Percentiles rank a stretch among this genome's conserved stretches.
These are phyloP conservation scores for Yarrowia porcina DNA, from an alignment of 805 yeast species.

Conservation along the genomic window DNA sequence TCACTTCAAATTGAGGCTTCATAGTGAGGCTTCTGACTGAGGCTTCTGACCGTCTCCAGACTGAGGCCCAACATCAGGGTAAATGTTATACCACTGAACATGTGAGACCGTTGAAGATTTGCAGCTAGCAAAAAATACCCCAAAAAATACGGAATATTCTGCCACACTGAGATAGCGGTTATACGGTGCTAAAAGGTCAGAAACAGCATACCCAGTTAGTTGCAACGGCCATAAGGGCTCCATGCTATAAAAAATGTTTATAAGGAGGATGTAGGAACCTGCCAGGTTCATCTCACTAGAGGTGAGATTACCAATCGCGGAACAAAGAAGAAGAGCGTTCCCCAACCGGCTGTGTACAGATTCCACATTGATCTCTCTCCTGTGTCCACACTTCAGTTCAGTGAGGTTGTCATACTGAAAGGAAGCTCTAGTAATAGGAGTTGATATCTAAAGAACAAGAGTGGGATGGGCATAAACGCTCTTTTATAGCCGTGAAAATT, in stretches of 20 bases:
- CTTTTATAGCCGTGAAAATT: background rate
- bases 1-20: too few relatives aligned
- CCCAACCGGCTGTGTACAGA: slow-evolving; percentile 26
- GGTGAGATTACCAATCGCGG: slow-evolving; percentile 26
- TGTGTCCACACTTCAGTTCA: slow-evolving; percentile 25
- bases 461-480: background rate
- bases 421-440: slow-evolving; percentile 27
- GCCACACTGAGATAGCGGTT: background rate
- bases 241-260: background rate
- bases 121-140: too few relatives aligned
- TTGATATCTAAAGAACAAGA: slow-evolving; percentile 20
- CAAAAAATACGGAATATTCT: background rate
- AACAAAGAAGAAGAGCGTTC: slow-evolving; percentile 23
- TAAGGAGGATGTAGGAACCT: slow-evolving; percentile 16
- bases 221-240: too few relatives aligned
- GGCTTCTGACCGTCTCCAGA: too few relatives aligned
- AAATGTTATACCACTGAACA: background rate
- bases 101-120: background rate
- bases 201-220: too few relatives aligned
- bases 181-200: background rate
- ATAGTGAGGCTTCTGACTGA: too few relatives aligned
- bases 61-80: too few relatives aligned
- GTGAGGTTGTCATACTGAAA: slow-evolving; percentile 21
- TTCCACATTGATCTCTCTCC: slow-evolving; percentile 26
- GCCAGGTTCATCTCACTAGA: slow-evolving; percentile 26